Conservation (phyloP, 371 early-diverging fungal genomes). For the Mortierella sp. region DNA sequence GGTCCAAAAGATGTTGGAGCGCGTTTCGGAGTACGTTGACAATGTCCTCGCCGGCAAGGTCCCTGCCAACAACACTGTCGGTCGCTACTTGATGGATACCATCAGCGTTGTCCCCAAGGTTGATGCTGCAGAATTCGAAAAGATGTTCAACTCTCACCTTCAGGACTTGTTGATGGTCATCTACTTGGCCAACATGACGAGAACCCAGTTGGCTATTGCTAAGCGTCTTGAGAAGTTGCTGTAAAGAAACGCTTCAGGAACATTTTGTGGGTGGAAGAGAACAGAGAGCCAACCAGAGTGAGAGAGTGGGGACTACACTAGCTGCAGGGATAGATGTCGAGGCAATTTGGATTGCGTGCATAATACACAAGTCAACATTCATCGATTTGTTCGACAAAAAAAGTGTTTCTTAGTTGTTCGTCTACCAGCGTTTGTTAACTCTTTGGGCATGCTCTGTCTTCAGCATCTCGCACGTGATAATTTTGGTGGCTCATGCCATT, state of each 20-base stretch:
- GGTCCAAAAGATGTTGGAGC: slow-evolving; percentile 86
- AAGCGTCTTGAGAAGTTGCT: slow-evolving; percentile 87
- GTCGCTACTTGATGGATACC: slow-evolving; percentile 94
- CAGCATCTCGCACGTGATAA: neutral
- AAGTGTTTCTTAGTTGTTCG: neutral
- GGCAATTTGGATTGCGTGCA: too few species aligned
- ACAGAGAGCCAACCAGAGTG: neutral
- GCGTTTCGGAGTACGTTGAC: slow-evolving; percentile 86
- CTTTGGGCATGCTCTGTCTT: too few species aligned
- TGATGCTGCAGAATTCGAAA: slow-evolving; percentile 85
- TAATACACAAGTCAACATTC: too few species aligned
- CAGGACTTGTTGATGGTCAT: slow-evolving; percentile 96
- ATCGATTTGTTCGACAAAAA: neutral
- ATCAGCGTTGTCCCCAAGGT: slow-evolving; percentile 91
- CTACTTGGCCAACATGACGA: slow-evolving; percentile 93
- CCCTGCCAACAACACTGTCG: slow-evolving; percentile 83
- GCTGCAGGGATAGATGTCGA: neutral
- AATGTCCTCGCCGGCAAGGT: slow-evolving; percentile 77
- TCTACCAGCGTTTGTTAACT: too few species aligned
- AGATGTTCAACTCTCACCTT: slow-evolving; percentile 91
- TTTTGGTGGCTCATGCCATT: neutral
- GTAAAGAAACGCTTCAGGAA: slow-evolving; percentile 39
- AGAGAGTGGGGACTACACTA: neutral
- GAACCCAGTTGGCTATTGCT: slow-evolving; percentile 93
- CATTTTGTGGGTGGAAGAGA: neutral